Percentiles rank a stretch among this genome's conserved stretches.
Evolutionary conservation across 352 stramenopile genomes (phyloP).

Genomic region (Blastocystis sp.): DNA sequence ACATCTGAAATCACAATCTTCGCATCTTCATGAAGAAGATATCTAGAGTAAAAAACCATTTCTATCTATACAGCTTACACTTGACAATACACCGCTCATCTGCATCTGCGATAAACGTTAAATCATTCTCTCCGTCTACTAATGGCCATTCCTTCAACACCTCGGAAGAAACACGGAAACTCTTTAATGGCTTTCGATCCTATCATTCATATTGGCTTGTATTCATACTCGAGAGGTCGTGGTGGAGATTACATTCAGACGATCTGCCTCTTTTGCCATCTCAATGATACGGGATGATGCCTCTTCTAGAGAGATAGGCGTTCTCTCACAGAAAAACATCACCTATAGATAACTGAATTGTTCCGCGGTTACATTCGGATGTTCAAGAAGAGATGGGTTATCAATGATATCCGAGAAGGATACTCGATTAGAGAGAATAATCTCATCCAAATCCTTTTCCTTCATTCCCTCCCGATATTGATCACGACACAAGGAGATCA

Average conservation of each 20-base stretch:
- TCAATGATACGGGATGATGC: constrained; percentile 2
- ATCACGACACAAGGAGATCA: constrained; percentile 49
- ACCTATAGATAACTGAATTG: background rate
- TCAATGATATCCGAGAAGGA: constrained; percentile 26
- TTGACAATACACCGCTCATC: constrained; percentile 23
- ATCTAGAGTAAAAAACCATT: background rate
- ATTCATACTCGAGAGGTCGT: background rate
- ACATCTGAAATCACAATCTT: constrained; percentile 58
- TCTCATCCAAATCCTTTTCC: background rate
- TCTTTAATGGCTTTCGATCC: constrained; percentile 45
- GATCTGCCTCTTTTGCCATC: constrained; percentile 29
- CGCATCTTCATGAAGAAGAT: background rate
- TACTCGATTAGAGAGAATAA: constrained; percentile 49
- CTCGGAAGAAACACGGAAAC: constrained; percentile 46
- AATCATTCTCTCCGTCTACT: constrained; percentile 21
- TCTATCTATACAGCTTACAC: background rate
- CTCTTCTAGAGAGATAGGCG: constrained; percentile 46
- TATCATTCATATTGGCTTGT: background rate
- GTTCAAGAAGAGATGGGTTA: constrained; percentile 37
- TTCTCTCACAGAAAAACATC: constrained; percentile 48
- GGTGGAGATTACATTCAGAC: constrained; percentile 21
- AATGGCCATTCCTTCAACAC: constrained; percentile 26
- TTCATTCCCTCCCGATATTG: constrained; percentile 28
- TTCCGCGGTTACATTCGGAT: constrained; percentile 10
- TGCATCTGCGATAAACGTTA: constrained; percentile 1